Base-by-base conservation (phyloP, 345 rosid genomes). In the Moricandia arvensis region DNA sequence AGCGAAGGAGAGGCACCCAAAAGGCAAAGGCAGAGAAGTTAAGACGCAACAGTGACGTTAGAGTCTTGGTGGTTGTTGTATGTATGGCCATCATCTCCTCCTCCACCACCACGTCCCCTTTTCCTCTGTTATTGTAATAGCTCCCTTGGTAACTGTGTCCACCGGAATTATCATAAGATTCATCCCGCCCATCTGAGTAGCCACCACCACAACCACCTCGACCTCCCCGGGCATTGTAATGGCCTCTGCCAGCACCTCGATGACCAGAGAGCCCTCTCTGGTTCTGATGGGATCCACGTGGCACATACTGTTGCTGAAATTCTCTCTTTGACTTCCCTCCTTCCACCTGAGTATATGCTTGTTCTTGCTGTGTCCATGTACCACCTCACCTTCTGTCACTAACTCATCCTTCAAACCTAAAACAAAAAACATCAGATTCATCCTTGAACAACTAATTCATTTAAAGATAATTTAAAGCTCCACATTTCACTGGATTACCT, bases 251-350 rank as follows among this genome's bases (percentile, higher is more conserved):
- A 37, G 5, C 65, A 54, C 88, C 82, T 34, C 90, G 78, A 15
- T 87, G 83, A 66, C n/a, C n/a, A n/a, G n/a, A n/a, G n/a, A n/a
- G n/a, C n/a, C 87, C 86, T 29, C 93, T 82, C 69, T 87, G 87
- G 82, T 85, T 88, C 83, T 83, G 93, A 69, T 82, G 78, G 61
- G 80, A 68, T 62, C 97, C 86, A 27, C 93, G 87, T 21, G 80
- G 84, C 49, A 12, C 61, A 61, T 79, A 83, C 65, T 86, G 93
- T 70, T 78, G 69, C 49, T 84, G 80, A 62, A 10, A 63, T 15
- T 77, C 68, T 72, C 66, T 63, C 24, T 27, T 66, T 35, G 66
- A 72, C 61, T 75, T 80, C 55, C 84, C 86, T 29, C 49, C 71
- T 34, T 82, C 87, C 7, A 38, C 82, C 37, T 66, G 81, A 54